Evolutionary conservation across 805 yeast genomes (phyloP).

Genomic region (Limtongia smithiae): DNA sequence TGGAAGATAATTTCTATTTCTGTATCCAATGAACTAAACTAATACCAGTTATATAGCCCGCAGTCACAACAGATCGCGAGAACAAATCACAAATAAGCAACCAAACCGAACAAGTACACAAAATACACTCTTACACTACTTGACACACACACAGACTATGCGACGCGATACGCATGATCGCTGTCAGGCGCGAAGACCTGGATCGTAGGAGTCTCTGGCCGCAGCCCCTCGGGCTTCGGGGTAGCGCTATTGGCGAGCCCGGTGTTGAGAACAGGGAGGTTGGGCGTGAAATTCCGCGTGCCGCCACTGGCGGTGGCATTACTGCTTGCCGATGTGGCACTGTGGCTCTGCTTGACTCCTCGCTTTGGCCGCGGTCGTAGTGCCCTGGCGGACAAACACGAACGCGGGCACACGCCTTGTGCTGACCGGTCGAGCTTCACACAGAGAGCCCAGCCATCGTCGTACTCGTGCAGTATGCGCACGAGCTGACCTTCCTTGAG

Average conservation of each 20-base stretch:
- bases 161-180: slow-evolving; percentile 22
- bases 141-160: no score
- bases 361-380: slow-evolving; percentile 29
- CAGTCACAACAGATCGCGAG: no score
- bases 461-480: slow-evolving; percentile 31
- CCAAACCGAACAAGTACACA: no score
- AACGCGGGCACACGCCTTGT: slow-evolving; percentile 28
- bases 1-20: no score
- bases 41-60: no score
- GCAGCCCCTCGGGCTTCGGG: neutral
- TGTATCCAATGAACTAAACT: no score
- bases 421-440: slow-evolving; percentile 28
- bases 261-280: slow-evolving; percentile 6
- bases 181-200: slow-evolving; percentile 28
- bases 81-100: no score
- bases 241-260: slow-evolving; percentile 1
- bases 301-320: neutral
- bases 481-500: slow-evolving; percentile 31
- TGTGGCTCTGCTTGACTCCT: slow-evolving; percentile 8
- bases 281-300: no score
- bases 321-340: neutral
- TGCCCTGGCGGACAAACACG: slow-evolving; percentile 24
- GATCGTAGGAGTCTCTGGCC: slow-evolving; percentile 26
- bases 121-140: no score
- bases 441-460: slow-evolving; percentile 32